Base-by-base conservation (phyloP, 169 alveolate genomes). In the Eimeria tenella region DNA sequence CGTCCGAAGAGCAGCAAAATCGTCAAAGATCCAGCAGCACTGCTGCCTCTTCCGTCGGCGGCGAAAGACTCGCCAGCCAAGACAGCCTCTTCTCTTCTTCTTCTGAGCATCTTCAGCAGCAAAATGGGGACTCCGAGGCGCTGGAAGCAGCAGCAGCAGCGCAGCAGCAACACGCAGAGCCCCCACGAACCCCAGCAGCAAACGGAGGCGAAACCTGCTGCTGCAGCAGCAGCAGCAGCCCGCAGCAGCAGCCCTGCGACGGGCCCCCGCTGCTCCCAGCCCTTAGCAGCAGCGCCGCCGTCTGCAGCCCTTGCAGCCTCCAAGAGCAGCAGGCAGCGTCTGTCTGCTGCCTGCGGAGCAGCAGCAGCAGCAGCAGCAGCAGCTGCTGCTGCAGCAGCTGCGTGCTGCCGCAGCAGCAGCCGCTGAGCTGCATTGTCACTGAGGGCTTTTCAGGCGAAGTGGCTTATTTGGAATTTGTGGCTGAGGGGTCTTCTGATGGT, bases 381-480 rank as follows among this genome's bases (percentile, higher is more conserved):
- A 58, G 2, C 56, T 49, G 60, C 77, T 25, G 77, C 89, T 21
- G 74, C 89, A n/a, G 4, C 56, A 9, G 21, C 73, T 17, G 49
- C 56, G 9, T 3, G 53, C 73, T 53, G 63, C 50, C 15, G 68
- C 71, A 79, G 63, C 62, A 83, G 49, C 90, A 83, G 90, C 73
- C 75, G 65, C 77, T 83, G 25, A 83, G 90, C 90, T 83, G 90
- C 65, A 60, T 83, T 42, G 70, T 83, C 77, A 60, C 70, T 15
- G 90, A 83, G 77, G 90, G 90, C 13, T 83, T 23, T 25, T 83
- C 90, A 11, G 90, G 90, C 17, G 90, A 83, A 75, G 62, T 83
- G 42, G 90, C 90, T 4, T 83, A 83, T 25, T 11, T 83, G 9
- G 90, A 83, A 42, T 83, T 83, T 52, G 62, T 83, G 23, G 58